Evolutionary conservation across 805 yeast species (phyloP).

Genomic region (Candida insectorum): DNA sequence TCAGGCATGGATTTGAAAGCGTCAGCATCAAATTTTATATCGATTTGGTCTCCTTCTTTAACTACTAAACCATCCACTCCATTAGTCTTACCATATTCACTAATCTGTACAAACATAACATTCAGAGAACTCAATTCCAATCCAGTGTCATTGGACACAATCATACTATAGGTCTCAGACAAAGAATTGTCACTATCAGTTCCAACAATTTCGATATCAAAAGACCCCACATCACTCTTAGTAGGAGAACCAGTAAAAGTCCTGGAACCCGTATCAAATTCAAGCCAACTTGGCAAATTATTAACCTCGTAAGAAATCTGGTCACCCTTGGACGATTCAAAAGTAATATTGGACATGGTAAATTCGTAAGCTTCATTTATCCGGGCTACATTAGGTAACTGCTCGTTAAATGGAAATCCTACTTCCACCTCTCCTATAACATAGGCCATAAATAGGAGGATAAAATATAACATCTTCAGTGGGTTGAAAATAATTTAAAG

Average conservation of each 20-base stretch:
- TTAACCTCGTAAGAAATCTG: constrained; percentile 53
- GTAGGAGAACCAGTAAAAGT: constrained; percentile 70
- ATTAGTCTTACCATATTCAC: constrained; percentile 69
- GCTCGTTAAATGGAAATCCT: constrained; percentile 79
- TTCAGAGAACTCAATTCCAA: constrained; percentile 44
- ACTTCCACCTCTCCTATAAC: constrained; percentile 46
- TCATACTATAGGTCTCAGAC: constrained; percentile 51
- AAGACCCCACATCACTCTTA: constrained; percentile 37
- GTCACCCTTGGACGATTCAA: constrained; percentile 36
- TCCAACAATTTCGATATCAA: constrained; percentile 56
- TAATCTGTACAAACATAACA: constrained; percentile 51
- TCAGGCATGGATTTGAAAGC: constrained; percentile 49
- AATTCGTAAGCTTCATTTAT: constrained; percentile 59
- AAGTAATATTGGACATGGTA: constrained; percentile 70
- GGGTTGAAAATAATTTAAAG: too few relatives aligned
- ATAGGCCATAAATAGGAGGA: constrained; percentile 9
- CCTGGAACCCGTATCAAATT: constrained; percentile 59
- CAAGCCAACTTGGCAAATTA: constrained; percentile 74
- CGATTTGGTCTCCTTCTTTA: constrained; percentile 63
- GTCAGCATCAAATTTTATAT: constrained; percentile 54
- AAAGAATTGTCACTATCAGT: constrained; percentile 54
- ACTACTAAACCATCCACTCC: constrained; percentile 74
- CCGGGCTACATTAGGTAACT: constrained; percentile 85
- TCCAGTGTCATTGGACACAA: constrained; percentile 57
- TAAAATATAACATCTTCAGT: constrained; percentile 5